Evolutionary conservation across 768 basidiomycete species (phyloP), one percentile per base, ranked within the genome.

Genomic region (Mycena amicta): DNA sequence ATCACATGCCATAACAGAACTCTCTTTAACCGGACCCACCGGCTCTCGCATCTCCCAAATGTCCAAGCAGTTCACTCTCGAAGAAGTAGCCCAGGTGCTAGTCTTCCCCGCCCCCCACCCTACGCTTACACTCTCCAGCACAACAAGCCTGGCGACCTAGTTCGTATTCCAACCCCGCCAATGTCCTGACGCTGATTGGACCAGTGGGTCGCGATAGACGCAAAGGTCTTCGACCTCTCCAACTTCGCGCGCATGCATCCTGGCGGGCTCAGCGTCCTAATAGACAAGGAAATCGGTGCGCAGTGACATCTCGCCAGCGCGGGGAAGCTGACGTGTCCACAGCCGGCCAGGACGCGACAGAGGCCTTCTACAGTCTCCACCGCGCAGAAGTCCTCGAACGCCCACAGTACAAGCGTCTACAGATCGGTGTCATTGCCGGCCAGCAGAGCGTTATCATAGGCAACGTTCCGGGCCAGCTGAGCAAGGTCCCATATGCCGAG

Each of bases 141-240:
- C 76, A 90, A 92, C 75, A 87, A 80, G 64, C 75, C 80, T 31
- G 89, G 86, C 56, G 91, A 93, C 74, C 77, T 93, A 53, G 86
- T 85, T 60, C 62, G 81, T 67, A 52, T 23, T 4, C 3, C n/a
- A 5, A 6, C 29, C 16, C 37, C 13, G 31, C 18, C 46, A 50
- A 49, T 27, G 12, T 22, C 27, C 20, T 23, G 1, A 2, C 20
- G 6, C 54, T 56, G 30, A 59, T 29, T 52, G 13, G 23, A 29
- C 27, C 57, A 91, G 87, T 94, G 92, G 92, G 75, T 94, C 46
- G 82, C 93, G 61, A 83, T 94, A 62, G 92, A 96, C 69, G 79
- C 86, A 27, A 90, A 88, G 67, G 93, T 93, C 29, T 94, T 87
- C 71, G 87, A 95, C 72, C 72, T 95, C 20, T 83, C 88, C 20